Base-by-base conservation (phyloP, 176 grass and related monocot genomes). In the Aegilops tauschii region DNA sequence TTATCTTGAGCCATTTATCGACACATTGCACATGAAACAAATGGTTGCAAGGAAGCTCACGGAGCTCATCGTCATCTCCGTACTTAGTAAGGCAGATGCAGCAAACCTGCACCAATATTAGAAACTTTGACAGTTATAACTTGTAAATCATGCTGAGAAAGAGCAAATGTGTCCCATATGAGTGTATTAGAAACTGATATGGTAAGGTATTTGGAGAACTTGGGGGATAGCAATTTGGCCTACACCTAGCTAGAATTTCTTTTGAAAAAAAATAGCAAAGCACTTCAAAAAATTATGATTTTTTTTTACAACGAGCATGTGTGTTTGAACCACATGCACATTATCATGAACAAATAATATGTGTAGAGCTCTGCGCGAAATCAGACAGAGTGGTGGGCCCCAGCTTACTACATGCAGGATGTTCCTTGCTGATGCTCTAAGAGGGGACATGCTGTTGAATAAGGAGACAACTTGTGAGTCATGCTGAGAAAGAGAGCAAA, bases 1-100 rank as follows among this genome's bases (percentile, higher is more conserved):
- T 98, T 89, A 98, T 96, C 87, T 98, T 98, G 25, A 98, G 92
- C 96, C 96, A 98, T 89, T 98, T 98, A 80, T 98, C 94, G 0
- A 98, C 94, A 16, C 96, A 98, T 7, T 98, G 92, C 35, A 91
- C 88, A 80, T 98, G 96, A 74, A 98, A 98, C 80, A 94, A 93
- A 76, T 98, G 96, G 18, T 79, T 71, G 76, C 96, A 98, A 58
- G 96, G 86, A 85, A 98, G 96, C 76, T 94, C 93, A 1, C 94
- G 93, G 12, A 98, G 92, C 78, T 94, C 92, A 65, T 98, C 92
- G 37, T 98, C 93, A 49, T 98, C 94, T 13, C 75, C 80, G 23
- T 94, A 94, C 87, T 96, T 98, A 10, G 96, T 80, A 35, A 98
- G 86, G 78, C 96, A 98, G 72, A 98, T 98, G 88, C 96, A 98